Evolutionary conservation across 495 filamentous ascomycete species (phyloP).

Genomic region (Aspergillus hancockii): DNA sequence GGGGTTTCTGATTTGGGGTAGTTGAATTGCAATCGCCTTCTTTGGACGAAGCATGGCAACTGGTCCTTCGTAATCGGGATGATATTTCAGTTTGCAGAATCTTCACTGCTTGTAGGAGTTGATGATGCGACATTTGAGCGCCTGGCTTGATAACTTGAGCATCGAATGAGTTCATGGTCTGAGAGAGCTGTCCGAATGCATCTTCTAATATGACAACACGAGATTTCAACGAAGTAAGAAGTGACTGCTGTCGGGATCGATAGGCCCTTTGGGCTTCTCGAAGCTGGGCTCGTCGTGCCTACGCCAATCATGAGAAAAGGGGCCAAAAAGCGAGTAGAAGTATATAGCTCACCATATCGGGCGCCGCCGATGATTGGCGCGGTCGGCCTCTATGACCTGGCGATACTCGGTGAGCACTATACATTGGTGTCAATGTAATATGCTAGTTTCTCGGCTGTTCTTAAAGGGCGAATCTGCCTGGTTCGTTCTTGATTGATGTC

Average conservation of each 20-base stretch:
- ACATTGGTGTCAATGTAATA: background rate
- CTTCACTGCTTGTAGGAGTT: slow-evolving; percentile 14
- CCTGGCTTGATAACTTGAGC: slow-evolving; percentile 10
- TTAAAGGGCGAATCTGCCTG: background rate
- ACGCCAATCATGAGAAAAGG: background rate
- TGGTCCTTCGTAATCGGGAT: slow-evolving; percentile 10
- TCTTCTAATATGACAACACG: slow-evolving; percentile 21
- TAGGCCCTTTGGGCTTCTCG: slow-evolving; percentile 26
- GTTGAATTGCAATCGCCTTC: background rate
- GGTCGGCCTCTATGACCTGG: background rate
- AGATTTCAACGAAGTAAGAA: slow-evolving; percentile 17
- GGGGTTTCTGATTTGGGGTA: background rate
- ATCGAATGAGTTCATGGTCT: slow-evolving; percentile 15
- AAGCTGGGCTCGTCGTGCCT: slow-evolving; percentile 20
- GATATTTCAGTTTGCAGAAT: slow-evolving; percentile 15
- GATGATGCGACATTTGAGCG: slow-evolving; percentile 9
- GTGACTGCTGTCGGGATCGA: slow-evolving; percentile 23
- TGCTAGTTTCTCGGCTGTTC: background rate
- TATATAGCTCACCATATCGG: background rate
- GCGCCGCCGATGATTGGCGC: background rate
- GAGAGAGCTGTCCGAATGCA: slow-evolving; percentile 14
- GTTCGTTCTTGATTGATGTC: background rate
- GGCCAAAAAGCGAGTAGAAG: background rate
- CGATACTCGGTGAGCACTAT: background rate
- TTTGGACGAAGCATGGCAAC: background rate